These are phyloP conservation scores for Penicillium salamii DNA, from an alignment of 495 filamentous ascomycete species.

Conservation along the genomic window DNA sequence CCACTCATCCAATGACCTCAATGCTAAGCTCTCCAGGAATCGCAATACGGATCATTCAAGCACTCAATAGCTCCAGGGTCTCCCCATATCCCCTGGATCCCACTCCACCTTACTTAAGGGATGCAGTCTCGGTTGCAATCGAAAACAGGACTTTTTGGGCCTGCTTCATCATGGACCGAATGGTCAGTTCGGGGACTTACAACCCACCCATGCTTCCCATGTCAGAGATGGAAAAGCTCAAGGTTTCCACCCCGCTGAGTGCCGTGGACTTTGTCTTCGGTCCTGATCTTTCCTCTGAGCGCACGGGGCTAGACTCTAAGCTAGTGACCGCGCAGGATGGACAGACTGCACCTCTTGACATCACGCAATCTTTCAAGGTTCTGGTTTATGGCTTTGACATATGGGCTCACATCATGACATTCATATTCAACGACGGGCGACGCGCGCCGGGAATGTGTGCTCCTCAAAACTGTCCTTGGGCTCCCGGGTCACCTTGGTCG, in stretches of 20 bases:
- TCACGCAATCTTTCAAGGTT: conserved; percentile 19
- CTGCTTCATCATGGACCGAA: conserved; percentile 85
- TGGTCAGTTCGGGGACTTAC: conserved; percentile 84
- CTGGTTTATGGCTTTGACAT: conserved; percentile 24
- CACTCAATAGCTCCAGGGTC: conserved; percentile 15
- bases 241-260: conserved; percentile 13
- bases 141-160: conserved; percentile 75
- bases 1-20: not conserved
- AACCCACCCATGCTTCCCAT: conserved; percentile 48
- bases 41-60: conserved; percentile 21
- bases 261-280: conserved; percentile 23
- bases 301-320: conserved; percentile 9
- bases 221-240: conserved; percentile 18
- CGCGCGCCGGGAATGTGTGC: conserved; percentile 23
- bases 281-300: conserved; percentile 6
- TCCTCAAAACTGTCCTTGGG: conserved; percentile 22
- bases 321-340: conserved; percentile 6
- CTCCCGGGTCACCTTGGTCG: conserved; percentile 17
- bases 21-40: conserved; percentile 9
- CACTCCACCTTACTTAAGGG: not conserved
- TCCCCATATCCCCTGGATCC: conserved; percentile 18
- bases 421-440: conserved; percentile 22
- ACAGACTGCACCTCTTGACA: conserved; percentile 13
- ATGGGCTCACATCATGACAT: conserved; percentile 26
- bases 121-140: conserved; percentile 11